Evolutionary conservation across 768 basidiomycete genomes (phyloP).

Genomic region (Strobilomyces dryophilus): DNA sequence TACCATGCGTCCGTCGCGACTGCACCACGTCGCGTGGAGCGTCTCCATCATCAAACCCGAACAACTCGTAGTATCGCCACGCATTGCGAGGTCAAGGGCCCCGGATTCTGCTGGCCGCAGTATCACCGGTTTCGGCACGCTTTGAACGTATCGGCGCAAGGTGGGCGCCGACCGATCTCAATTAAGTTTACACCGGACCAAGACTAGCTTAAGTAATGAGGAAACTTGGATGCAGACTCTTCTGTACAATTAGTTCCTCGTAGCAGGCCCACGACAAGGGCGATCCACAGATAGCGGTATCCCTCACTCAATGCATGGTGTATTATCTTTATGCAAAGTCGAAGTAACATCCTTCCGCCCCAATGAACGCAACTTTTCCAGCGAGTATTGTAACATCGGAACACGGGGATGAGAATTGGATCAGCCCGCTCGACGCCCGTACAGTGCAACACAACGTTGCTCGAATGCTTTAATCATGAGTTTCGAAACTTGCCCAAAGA

Average conservation of each 20-base stretch:
- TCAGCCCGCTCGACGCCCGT: slow-evolving; percentile 44
- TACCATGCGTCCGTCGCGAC: no score
- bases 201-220: no score
- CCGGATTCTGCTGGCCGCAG: slow-evolving; percentile 4
- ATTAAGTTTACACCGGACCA: no score
- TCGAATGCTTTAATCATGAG: slow-evolving; percentile 95
- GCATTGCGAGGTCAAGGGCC: background rate
- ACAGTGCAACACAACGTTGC: slow-evolving; percentile 69
- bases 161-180: no score
- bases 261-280: no score
- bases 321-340: no score
- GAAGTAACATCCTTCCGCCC: background rate
- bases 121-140: slow-evolving; percentile 1
- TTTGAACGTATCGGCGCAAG: background rate
- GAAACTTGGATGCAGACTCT: no score
- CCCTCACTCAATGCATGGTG: background rate
- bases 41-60: no score
- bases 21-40: no score
- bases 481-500: slow-evolving; percentile 83
- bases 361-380: background rate
- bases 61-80: background rate
- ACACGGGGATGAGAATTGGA: background rate
- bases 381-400: background rate
- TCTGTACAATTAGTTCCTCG: no score
- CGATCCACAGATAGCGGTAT: background rate